Evolutionary conservation across 2,329 filamentous ascomycete species (phyloP).

Genomic region (Shiraia bambusicola): DNA sequence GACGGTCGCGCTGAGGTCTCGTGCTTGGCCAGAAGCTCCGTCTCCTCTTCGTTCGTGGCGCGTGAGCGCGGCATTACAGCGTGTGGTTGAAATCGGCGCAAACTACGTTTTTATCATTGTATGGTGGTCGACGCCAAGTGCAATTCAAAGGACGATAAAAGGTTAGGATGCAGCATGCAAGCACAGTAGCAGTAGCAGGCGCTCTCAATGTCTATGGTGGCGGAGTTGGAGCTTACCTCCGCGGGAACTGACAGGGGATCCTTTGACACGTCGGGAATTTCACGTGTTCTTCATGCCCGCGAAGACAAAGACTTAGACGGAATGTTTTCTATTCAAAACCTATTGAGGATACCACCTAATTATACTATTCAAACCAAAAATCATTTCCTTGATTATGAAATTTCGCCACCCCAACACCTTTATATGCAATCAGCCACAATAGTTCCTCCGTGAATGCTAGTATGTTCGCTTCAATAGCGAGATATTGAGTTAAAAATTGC

Average conservation of each 20-base stretch:
- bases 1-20: constrained; percentile 34
- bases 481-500: too few species aligned
- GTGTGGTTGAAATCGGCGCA: constrained; percentile 1
- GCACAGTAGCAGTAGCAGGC: constrained; percentile 10
- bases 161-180: constrained; percentile 1
- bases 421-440: too few species aligned
- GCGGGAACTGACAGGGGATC: constrained; percentile 28
- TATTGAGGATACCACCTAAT: constrained; percentile 9
- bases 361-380: too few species aligned
- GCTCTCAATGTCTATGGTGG: constrained; percentile 15
- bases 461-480: too few species aligned
- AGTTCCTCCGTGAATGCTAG: too few species aligned
- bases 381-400: too few species aligned
- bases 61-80: constrained; percentile 39
- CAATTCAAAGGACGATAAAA: background rate
- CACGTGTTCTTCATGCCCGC: constrained; percentile 7
- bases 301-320: constrained; percentile 26
- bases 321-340: constrained; percentile 30
- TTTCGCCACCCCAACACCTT: too few species aligned
- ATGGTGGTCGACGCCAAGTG: background rate
- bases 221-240: constrained; percentile 21
- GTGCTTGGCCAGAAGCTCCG: constrained; percentile 46
- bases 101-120: constrained; percentile 19
- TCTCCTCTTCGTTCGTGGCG: constrained; percentile 47
- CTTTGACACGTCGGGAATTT: constrained; percentile 22